Percentiles rank a stretch among this genome's conserved stretches.
Conservation (phyloP, 192 early-diverging fungal genomes). For the Obelidium mucronatum region DNA sequence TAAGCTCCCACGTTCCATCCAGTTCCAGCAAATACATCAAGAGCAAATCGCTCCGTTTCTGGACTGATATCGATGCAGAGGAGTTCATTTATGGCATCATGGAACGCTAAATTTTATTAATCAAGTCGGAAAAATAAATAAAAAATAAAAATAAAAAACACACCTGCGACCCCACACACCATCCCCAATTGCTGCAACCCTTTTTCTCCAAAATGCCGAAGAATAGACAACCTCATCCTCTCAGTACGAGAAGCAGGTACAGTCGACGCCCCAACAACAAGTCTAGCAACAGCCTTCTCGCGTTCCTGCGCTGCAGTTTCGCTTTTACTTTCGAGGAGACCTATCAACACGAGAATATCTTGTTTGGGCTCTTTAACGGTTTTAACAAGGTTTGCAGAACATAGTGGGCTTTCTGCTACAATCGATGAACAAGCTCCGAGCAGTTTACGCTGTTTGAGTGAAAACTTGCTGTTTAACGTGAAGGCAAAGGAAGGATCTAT, state of each 20-base stretch:
- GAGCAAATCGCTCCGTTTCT: background rate
- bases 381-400: background rate
- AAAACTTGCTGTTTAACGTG: background rate
- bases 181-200: constrained; percentile 17
- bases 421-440: background rate
- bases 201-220: constrained; percentile 19
- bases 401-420: background rate
- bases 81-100: constrained; percentile 2
- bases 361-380: background rate
- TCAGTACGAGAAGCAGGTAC: background rate
- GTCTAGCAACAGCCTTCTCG: background rate
- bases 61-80: constrained; percentile 5
- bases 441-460: background rate
- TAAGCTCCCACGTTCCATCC: constrained; percentile 7
- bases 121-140: background rate
- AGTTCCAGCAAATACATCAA: background rate
- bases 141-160: background rate
- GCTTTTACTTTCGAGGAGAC: background rate
- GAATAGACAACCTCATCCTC: background rate
- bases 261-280: background rate
- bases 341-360: background rate
- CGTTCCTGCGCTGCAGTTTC: background rate
- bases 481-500: background rate
- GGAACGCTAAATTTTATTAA: background rate
- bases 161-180: background rate